Percentiles rank a stretch among this genome's conserved stretches.
phyloP scores from a whole-genome alignment of 306 rosid genomes.

The Quercus agrifolia region DNA sequence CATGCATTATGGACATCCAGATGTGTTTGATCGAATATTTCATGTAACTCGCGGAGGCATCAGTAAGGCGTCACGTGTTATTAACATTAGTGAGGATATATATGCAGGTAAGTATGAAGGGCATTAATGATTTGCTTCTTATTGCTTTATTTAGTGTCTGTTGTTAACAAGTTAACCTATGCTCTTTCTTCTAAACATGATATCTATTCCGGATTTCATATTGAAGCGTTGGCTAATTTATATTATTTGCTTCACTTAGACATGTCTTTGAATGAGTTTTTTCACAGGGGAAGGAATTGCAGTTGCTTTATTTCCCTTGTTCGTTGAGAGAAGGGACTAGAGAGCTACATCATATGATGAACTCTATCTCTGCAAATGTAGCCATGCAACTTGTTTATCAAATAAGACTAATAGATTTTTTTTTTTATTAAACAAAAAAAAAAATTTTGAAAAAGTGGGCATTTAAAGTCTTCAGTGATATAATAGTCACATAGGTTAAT shows the following conservation, averaged over 20 bases:
- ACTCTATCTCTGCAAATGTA: too few species aligned
- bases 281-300: background rate
- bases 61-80: constrained; percentile 94
- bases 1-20: constrained; percentile 99
- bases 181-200: background rate
- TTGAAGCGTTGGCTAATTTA: background rate
- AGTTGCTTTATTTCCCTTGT: background rate
- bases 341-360: too few species aligned
- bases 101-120: constrained; percentile 56
- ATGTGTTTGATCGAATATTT: constrained; percentile 92
- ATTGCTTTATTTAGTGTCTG: background rate
- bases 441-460: too few species aligned
- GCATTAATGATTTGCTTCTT: background rate
- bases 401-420: too few species aligned
- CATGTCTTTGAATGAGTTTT: background rate
- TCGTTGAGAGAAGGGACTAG: too few species aligned
- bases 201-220: background rate
- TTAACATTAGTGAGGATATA: constrained; percentile 97
- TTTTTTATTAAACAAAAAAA: too few species aligned
- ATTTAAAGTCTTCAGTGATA: too few species aligned
- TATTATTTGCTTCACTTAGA: background rate
- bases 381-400: too few species aligned
- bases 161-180: background rate
- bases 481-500: too few species aligned
- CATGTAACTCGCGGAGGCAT: constrained; percentile 97